Percentiles rank a stretch among this genome's conserved stretches.
Conservation (phyloP, 257 asterid species). For the Nyctanthes arbortristis region DNA sequence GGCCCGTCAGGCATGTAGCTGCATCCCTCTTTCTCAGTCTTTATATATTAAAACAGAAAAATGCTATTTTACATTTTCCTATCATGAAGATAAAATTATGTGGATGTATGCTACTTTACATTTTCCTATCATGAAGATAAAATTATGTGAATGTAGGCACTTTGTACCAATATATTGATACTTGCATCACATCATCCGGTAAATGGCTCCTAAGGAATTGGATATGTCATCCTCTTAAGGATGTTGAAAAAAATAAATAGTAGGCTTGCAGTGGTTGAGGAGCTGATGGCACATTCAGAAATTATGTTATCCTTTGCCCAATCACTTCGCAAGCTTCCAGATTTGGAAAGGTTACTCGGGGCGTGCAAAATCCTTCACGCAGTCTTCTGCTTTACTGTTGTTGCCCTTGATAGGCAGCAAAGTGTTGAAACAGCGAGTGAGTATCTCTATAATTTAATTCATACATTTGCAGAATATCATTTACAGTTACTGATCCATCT, state of each 20-base stretch:
- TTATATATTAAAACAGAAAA: too few relatives aligned
- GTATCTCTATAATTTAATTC: constrained; percentile 19
- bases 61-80: constrained; percentile 3
- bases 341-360: constrained; percentile 89
- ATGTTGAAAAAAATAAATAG: constrained; percentile 68
- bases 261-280: constrained; percentile 84
- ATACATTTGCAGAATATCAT: not conserved
- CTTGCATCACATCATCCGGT: constrained; percentile 82
- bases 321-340: constrained; percentile 84
- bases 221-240: constrained; percentile 95
- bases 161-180: constrained; percentile 77
- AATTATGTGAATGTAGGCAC: constrained; percentile 59
- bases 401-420: constrained; percentile 84
- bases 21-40: not conserved
- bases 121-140: constrained; percentile 9
- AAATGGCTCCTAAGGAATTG: constrained; percentile 90
- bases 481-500: not conserved
- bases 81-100: constrained; percentile 10
- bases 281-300: constrained; percentile 60
- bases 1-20: constrained; percentile 70
- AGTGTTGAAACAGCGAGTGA: constrained; percentile 77
- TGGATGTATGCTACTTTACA: too few relatives aligned
- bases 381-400: constrained; percentile 64
- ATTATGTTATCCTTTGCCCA: constrained; percentile 48
- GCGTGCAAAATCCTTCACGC: constrained; percentile 72